phyloP scores from a whole-genome alignment of 805 yeast species.

The Yamadazyma philogaea region DNA sequence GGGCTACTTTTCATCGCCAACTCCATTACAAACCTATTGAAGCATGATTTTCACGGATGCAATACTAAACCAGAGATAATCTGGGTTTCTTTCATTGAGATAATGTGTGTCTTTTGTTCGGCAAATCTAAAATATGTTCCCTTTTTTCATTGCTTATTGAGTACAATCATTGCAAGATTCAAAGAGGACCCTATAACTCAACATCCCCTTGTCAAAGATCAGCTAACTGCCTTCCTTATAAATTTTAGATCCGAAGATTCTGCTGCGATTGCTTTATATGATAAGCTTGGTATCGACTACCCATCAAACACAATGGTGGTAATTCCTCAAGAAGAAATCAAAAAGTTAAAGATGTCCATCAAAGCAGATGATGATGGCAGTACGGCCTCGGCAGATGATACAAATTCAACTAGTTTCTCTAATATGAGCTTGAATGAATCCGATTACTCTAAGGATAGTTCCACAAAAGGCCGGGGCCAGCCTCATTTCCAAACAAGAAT shows the following conservation, averaged over 20 bases:
- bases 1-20: neutral
- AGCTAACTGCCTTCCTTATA: conserved; percentile 1
- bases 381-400: conserved; percentile 1
- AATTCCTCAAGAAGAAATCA: neutral
- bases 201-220: neutral
- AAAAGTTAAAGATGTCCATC: neutral
- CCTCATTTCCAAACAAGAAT: neutral
- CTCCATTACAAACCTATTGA: neutral
- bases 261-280: neutral
- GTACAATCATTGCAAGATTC: neutral
- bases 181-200: neutral
- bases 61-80: neutral
- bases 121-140: conserved; percentile 1
- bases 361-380: neutral
- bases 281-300: neutral
- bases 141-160: neutral
- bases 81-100: conserved; percentile 3
- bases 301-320: neutral
- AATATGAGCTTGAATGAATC: conserved; percentile 1
- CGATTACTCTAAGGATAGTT: neutral
- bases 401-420: neutral
- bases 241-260: neutral
- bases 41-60: neutral
- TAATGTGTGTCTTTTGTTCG: neutral
- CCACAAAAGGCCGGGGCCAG: neutral